Percentiles rank a stretch among this genome's conserved stretches.
phyloP scores from a whole-genome alignment of 306 rosid genomes.

The Lathyrus sativus region DNA sequence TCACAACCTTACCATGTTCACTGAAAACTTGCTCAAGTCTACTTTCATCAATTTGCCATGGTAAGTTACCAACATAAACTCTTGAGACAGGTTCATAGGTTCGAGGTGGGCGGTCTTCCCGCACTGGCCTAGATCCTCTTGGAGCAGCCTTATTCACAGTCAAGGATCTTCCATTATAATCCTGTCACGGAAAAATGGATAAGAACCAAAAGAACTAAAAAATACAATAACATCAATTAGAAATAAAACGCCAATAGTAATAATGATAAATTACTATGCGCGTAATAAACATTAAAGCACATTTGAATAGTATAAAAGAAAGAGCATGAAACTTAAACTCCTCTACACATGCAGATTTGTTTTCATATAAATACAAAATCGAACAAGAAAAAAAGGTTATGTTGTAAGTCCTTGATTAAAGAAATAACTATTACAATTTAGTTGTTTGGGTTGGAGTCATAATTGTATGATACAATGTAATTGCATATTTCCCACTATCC shows the following conservation, averaged over 20 bases:
- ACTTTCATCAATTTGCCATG: constrained; percentile 79
- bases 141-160: constrained; percentile 95
- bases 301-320: neutral
- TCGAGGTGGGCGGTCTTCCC: constrained; percentile 71
- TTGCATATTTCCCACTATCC: constrained; percentile 4
- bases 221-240: neutral
- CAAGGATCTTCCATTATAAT: constrained; percentile 68
- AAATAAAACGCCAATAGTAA: neutral
- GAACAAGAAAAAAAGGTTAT: neutral
- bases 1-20: constrained; percentile 79
- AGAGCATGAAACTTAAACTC: neutral
- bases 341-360: neutral
- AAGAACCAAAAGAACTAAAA: constrained; percentile 14
- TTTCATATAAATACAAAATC: neutral
- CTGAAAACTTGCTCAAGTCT: constrained; percentile 76
- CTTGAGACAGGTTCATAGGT: constrained; percentile 48
- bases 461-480: constrained; percentile 4
- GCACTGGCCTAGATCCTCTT: constrained; percentile 73
- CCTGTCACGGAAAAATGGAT: constrained; percentile 44
- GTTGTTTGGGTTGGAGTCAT: neutral
- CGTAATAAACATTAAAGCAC: constrained; percentile 4
- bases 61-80: constrained; percentile 86
- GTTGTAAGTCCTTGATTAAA: neutral
- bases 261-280: neutral
- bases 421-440: constrained; percentile 2